phyloP scores from a whole-genome alignment of 805 yeast species.

The Pichia occidentalis region DNA sequence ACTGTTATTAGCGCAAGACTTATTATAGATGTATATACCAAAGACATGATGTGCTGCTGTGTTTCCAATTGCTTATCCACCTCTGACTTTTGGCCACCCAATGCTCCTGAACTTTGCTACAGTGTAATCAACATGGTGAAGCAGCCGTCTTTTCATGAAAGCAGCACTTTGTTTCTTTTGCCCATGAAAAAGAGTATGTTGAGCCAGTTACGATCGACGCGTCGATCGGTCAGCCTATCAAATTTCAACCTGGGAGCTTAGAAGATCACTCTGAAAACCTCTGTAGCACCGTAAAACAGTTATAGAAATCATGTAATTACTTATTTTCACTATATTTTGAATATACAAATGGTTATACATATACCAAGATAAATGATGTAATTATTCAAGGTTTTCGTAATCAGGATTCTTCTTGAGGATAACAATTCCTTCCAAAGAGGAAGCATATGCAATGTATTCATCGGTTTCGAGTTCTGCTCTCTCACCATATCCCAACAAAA shows the following conservation, averaged over 20 bases:
- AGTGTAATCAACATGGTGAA: neutral
- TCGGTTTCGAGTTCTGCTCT: slow-evolving; percentile 95
- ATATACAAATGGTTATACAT: no score
- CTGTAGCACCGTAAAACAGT: no score
- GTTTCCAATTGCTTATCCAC: neutral
- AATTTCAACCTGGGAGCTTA: no score
- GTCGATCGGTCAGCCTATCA: no score
- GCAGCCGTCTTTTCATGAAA: slow-evolving; percentile 1
- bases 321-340: no score
- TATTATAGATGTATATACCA: slow-evolving; percentile 11
- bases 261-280: no score
- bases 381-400: slow-evolving; percentile 40
- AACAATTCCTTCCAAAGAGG: slow-evolving; percentile 87
- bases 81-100: slow-evolving; percentile 1
- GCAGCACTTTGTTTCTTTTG: slow-evolving; percentile 3
- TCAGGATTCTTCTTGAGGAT: slow-evolving; percentile 89
- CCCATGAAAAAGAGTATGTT: neutral
- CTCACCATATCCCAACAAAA: slow-evolving; percentile 85
- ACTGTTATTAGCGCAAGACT: slow-evolving; percentile 10
- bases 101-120: neutral
- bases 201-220: no score
- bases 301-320: no score
- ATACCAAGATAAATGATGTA: neutral
- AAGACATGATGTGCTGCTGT: slow-evolving; percentile 8
- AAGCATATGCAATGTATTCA: slow-evolving; percentile 78